Conservation (phyloP, 2,329 filamentous ascomycete species). For the Colletotrichum lindemuthianum region DNA sequence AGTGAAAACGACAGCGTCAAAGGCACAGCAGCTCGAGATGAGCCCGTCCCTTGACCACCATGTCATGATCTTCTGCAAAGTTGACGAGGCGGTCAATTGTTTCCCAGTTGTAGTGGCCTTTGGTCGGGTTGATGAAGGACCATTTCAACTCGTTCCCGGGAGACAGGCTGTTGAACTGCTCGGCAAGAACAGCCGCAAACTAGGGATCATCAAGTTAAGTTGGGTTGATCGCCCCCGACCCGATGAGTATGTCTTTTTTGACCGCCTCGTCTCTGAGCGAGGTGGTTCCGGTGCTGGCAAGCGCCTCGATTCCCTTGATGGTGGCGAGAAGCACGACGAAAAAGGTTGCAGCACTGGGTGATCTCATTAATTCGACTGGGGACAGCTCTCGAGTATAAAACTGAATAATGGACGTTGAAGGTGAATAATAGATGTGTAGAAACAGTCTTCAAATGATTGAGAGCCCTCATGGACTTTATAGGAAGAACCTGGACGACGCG, state of each 20-base stretch:
- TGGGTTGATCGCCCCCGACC: conserved; percentile 28
- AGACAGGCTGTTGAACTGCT: conserved; percentile 28
- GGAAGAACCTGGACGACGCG: too few relatives aligned
- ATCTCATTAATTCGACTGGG: too few relatives aligned
- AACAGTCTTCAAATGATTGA: too few relatives aligned
- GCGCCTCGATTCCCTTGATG: too few relatives aligned
- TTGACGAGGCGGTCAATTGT: conserved; percentile 67
- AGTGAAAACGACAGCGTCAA: not conserved
- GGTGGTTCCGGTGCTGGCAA: too few relatives aligned
- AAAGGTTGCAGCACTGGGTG: too few relatives aligned
- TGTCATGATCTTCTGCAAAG: conserved; percentile 65
- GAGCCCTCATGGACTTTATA: too few relatives aligned
- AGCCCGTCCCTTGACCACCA: conserved; percentile 73
- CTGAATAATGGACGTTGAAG: too few relatives aligned
- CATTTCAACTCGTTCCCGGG: conserved; percentile 31
- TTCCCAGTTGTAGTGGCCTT: conserved; percentile 64
- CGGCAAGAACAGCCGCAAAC: conserved; percentile 17
- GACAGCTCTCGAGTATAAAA: too few relatives aligned
- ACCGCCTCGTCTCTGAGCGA: not conserved
- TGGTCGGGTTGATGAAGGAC: conserved; percentile 32
- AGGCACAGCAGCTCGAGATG: conserved; percentile 67
- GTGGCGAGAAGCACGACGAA: too few relatives aligned
- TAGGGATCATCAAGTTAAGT: conserved; percentile 23
- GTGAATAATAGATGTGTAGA: too few relatives aligned
- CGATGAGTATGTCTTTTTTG: conserved; percentile 25